Evolutionary conservation across 2,329 filamentous ascomycete species (phyloP).

Genomic region (Sporothrix dimorphospora): DNA sequence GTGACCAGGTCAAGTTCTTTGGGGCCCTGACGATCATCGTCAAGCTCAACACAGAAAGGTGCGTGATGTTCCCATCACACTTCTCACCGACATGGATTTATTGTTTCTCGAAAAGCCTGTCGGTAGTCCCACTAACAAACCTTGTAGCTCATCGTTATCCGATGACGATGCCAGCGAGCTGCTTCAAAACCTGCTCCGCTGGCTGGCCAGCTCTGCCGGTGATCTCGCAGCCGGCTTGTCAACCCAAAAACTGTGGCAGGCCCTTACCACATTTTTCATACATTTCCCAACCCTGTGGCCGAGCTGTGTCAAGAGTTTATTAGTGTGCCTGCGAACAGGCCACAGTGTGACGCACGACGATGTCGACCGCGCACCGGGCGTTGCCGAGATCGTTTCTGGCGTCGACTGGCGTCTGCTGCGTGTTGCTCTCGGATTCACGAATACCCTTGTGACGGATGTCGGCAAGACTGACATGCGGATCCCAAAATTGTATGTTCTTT

Average conservation of each 20-base stretch:
- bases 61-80: conserved; percentile 36
- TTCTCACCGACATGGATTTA: not conserved
- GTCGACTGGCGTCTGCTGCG: conserved; percentile 56
- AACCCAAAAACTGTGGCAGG: conserved; percentile 74
- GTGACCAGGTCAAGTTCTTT: conserved; percentile 84
- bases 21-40: conserved; percentile 90
- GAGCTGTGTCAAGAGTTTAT: conserved; percentile 65
- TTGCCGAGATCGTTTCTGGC: conserved; percentile 49
- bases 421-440: conserved; percentile 66
- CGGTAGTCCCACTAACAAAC: not conserved
- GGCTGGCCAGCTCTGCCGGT: conserved; percentile 60
- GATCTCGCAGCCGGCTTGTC: conserved; percentile 63
- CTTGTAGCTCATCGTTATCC: conserved; percentile 52
- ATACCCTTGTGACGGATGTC: conserved; percentile 66
- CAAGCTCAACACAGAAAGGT: conserved; percentile 92
- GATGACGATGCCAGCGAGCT: conserved; percentile 62
- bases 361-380: conserved; percentile 49
- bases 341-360: conserved; percentile 52
- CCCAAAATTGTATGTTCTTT: conserved; percentile 54
- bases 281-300: conserved; percentile 70
- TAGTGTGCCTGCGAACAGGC: conserved; percentile 59
- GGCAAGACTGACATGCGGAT: conserved; percentile 68
- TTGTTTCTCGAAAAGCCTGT: not conserved
- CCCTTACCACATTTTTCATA: conserved; percentile 74
- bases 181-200: conserved; percentile 62